Evolutionary conservation across 2,329 filamentous ascomycete species (phyloP), one percentile per base, ranked within the genome.

Genomic region (Botrytis medusae): DNA sequence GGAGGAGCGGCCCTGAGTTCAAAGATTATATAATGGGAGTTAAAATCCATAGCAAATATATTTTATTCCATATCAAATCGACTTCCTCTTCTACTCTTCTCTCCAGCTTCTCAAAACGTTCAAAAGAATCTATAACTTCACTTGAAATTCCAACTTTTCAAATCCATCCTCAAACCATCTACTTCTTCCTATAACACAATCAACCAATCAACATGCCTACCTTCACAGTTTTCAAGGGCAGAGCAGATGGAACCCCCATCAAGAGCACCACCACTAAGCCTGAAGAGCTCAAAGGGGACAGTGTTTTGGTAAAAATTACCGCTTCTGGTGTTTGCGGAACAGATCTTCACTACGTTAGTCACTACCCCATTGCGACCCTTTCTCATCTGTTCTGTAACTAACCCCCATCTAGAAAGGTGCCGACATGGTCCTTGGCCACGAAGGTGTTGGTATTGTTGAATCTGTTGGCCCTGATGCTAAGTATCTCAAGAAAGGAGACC

Each of bases 381-480:
- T 14, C 34, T 34, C 32, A 40, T 20, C 4, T n/a, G 14, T 57
- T 7, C 44, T 14, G 18, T 68, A 54, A 46, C 73, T 72, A 72
- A 74, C 62, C 51, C 51, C n/a, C 12, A 29, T 25, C 7, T 20
- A 75, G 70, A 74, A 63, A 72, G 63, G 60, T 2, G 63, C 64
- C 42, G 73, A 74, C 14, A 74, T 75, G 73, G 74, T 72, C 32
- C 89, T 90, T 0, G 92, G 92, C 40, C 92, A 94, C 81, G 91
- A 93, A 80, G 84, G 91, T 63, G 86, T 93, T 67, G 91, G 91
- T 14, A 87, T 87, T 10, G 85, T 93, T 8, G 89, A 88, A 25
- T 86, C 86, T 8, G 79, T 92, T 1, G 89, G 90, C 16, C 83
- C 86, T 0, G 83, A 80, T 1, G 88, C 90, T 68, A 86, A 73